These are phyloP conservation scores for Entomophthora muscae DNA, from an alignment of 371 early-diverging fungal species.

Conservation along the genomic window DNA sequence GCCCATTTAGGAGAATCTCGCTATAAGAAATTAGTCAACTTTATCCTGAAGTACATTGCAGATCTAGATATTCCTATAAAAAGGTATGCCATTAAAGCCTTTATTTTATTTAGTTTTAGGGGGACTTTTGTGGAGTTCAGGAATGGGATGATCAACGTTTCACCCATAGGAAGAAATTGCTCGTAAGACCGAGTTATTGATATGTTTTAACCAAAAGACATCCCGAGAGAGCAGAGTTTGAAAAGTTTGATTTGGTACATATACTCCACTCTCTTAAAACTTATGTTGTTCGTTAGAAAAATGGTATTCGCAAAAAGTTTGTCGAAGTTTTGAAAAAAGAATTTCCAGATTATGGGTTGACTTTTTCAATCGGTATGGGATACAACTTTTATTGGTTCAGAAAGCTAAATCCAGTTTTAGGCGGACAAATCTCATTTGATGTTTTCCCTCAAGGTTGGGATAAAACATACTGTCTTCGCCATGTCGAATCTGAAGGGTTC, in stretches of 20 bases:
- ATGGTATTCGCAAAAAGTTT: conserved; percentile 70
- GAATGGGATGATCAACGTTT: conserved; percentile 98
- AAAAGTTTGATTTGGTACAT: conserved; percentile 68
- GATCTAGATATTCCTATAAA: conserved; percentile 91
- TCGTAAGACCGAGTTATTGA: conserved; percentile 19
- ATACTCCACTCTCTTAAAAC: background rate
- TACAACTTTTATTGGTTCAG: background rate
- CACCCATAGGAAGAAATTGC: conserved; percentile 98
- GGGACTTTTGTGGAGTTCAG: conserved; percentile 99
- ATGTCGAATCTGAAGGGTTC: conserved; percentile 78
- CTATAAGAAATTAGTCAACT: conserved; percentile 88
- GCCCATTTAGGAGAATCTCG: conserved; percentile 89
- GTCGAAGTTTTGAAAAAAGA: conserved; percentile 67
- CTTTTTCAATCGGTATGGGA: conserved; percentile 82
- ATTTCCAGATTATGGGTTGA: conserved; percentile 78
- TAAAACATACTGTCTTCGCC: conserved; percentile 96
- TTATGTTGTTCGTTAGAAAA: conserved; percentile 17
- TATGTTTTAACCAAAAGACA: conserved; percentile 18
- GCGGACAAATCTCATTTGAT: conserved; percentile 99
- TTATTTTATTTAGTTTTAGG: conserved; percentile 22
- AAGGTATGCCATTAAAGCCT: conserved; percentile 35
- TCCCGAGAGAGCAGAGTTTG: conserved; percentile 89
- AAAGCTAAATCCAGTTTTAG: conserved; percentile 11
- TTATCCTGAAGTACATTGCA: conserved; percentile 84
- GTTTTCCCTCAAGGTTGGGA: conserved; percentile 99